These are phyloP conservation scores for Immersiporthe knoxdaviesiana DNA, from an alignment of 2,329 filamentous ascomycete genomes.

Conservation along the genomic window DNA sequence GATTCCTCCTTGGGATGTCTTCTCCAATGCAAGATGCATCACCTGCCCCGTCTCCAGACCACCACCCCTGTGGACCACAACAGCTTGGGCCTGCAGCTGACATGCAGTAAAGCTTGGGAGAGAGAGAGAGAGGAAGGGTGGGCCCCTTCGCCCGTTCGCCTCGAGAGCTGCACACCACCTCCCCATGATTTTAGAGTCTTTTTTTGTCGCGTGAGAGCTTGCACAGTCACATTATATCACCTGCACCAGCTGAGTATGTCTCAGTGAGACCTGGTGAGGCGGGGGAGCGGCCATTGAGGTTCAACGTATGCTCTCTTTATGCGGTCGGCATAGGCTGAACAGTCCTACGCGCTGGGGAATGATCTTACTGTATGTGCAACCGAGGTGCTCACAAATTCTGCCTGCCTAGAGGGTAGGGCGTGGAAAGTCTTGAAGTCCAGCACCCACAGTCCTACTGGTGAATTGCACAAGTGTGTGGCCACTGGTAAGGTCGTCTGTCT, in stretches of 20 bases:
- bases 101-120: conserved; percentile 6
- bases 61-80: too few species aligned
- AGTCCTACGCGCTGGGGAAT: neutral
- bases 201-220: neutral
- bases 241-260: neutral
- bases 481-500: neutral
- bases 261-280: conserved; percentile 1
- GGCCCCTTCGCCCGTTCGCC: neutral
- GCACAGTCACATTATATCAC: neutral
- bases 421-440: neutral
- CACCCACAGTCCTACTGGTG: neutral
- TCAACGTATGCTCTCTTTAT: neutral
- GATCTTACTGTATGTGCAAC: neutral
- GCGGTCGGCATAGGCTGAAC: neutral
- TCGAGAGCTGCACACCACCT: conserved; percentile 7
- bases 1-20: neutral
- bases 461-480: neutral
- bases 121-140: neutral
- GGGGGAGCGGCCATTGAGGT: neutral
- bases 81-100: conserved; percentile 19
- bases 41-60: conserved; percentile 9
- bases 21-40: conserved; percentile 1
- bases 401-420: neutral
- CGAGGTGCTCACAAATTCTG: neutral
- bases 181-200: neutral